A percentile compares a stretch with the other conserved stretches of the same genome.
Evolutionary conservation across 129 eudicot genomes (phyloP).

Genomic region (Centaurea solstitialis): DNA sequence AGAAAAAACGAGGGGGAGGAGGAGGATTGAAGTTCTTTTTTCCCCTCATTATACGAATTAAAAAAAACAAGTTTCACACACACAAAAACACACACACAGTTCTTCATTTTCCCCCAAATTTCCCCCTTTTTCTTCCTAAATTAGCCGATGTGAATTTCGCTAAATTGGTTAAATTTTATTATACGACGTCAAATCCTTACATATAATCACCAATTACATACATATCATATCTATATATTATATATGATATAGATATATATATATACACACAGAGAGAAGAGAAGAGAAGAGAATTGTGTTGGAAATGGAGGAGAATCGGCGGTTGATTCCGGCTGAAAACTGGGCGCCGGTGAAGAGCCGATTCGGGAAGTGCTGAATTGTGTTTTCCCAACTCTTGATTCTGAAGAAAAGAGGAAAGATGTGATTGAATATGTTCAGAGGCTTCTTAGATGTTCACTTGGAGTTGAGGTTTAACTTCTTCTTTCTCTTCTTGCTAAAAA

Average conservation of each 20-base stretch:
- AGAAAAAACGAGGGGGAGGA: slow-evolving; percentile 6
- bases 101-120: slow-evolving; percentile 11
- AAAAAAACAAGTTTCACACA: slow-evolving; percentile 17
- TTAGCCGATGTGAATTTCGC: neutral
- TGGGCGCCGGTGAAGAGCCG: slow-evolving; percentile 44
- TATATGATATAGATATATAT: no score
- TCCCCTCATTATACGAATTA: slow-evolving; percentile 8
- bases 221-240: neutral
- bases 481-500: neutral
- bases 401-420: slow-evolving; percentile 54
- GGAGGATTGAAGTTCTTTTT: slow-evolving; percentile 11
- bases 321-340: slow-evolving; percentile 29
- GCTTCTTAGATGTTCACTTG: slow-evolving; percentile 25
- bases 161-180: no score
- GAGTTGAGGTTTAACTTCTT: slow-evolving; percentile 47
- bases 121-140: neutral
- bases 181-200: neutral
- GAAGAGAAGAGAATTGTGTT: no score
- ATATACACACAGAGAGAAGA: no score
- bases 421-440: slow-evolving; percentile 49
- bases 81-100: slow-evolving; percentile 12
- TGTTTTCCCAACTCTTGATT: slow-evolving; percentile 47
- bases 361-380: slow-evolving; percentile 38
- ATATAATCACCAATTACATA: neutral
- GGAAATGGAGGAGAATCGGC: slow-evolving; percentile 16